Base-by-base conservation (phyloP, 768 basidiomycete species). In the Boletus sensibilis region DNA sequence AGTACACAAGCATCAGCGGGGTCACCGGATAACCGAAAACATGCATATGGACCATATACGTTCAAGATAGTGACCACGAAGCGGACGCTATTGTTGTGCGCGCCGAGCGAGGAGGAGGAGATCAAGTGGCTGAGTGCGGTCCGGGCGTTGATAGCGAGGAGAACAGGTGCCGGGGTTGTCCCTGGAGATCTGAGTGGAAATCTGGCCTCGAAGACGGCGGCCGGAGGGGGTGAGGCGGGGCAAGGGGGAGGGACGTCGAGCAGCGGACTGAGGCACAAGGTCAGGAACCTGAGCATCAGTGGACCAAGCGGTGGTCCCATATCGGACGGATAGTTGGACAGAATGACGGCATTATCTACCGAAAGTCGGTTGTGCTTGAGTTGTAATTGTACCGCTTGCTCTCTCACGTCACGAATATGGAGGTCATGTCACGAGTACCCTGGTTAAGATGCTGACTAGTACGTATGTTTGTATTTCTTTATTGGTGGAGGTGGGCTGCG, bases 21-120 rank as follows among this genome's bases (percentile, higher is more conserved):
- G 6, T 58, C 69, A 1, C 57, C 71, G 1, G 72, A 76, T 6
- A 81, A 78, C 18, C 75, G 67, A 5, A 81, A 81, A 38, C 79
- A 79, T 39, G 75, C 74, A 33, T 75, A 73, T 50, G 72, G 74
- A 23, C 71, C 74, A 11, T 81, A 87, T 68, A 92, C 91, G 50
- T 98, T 99, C 85, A 94, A 97, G 75, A 88, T 98, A 53, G 88
- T 98, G 62, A 97, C 94, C 37, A 94, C 96, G 52, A 94, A 96
- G 72, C 84, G 93, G 57, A 89, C 91, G 18, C 76, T 94, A 56
- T 72, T 96, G 51, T 78, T 98, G 25, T 97, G 94, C 65, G 97
- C 97, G 8, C 96, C 97, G 16, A 88, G 82, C 55, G 97, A 99
- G 72, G 97, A 98, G 64, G 96, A 98, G 64, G 97, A 98, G 75